Conservation (phyloP, 1,284 basidiomycete species). For the Tilletia setariae region DNA sequence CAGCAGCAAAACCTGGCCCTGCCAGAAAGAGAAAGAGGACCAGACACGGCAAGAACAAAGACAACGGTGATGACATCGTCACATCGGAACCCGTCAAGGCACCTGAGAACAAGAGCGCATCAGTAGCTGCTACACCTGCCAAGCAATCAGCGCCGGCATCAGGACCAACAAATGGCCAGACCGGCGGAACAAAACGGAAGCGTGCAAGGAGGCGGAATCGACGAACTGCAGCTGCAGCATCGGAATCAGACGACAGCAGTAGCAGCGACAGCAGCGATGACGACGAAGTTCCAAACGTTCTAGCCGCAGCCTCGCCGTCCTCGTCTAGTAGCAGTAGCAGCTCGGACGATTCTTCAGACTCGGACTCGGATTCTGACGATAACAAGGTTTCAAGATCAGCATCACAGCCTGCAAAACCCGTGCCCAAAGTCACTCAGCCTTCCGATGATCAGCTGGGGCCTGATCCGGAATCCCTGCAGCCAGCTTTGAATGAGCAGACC, state of each 20-base stretch:
- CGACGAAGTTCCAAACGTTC: neutral
- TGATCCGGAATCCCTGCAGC: neutral
- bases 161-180: neutral
- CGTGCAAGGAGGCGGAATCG: constrained; percentile 1
- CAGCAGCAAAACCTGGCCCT: neutral
- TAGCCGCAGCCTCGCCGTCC: neutral
- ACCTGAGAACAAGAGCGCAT: neutral
- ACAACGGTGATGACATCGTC: neutral
- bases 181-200: neutral
- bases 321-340: neutral
- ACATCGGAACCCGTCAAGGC: neutral
- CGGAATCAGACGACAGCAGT: neutral
- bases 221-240: neutral
- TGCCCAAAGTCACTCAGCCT: neutral
- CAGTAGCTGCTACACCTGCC: neutral
- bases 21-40: neutral
- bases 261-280: constrained; percentile 12
- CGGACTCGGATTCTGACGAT: neutral
- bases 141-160: neutral
- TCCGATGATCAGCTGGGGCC: neutral
- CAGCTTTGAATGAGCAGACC: constrained; percentile 1
- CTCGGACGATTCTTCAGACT: neutral
- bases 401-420: neutral
- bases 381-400: neutral
- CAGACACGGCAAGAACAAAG: neutral